Evolutionary conservation across 352 stramenopile species (phyloP).

Genomic region (Aphanomyces astaci): DNA sequence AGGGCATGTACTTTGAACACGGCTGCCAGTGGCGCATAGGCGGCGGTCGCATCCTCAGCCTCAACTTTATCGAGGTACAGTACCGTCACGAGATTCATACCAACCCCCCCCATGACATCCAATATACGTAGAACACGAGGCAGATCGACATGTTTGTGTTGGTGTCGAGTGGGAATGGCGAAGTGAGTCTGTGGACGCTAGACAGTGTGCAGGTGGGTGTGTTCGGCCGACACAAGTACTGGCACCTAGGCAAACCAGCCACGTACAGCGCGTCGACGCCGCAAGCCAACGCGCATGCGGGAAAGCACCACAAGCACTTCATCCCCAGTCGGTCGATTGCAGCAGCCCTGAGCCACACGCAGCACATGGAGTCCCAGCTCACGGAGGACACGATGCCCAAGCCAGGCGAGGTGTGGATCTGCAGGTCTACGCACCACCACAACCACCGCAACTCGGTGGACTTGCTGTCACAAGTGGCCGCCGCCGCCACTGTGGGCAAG

Average conservation of each 20-base stretch:
- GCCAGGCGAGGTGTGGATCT: conserved; percentile 66
- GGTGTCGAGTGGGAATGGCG: conserved; percentile 48
- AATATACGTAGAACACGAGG: conserved; percentile 35
- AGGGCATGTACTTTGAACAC: conserved; percentile 48
- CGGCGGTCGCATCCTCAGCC: conserved; percentile 33
- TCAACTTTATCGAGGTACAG: conserved; percentile 48
- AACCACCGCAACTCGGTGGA: not conserved
- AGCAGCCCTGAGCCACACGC: conserved; percentile 31
- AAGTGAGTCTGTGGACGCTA: conserved; percentile 67
- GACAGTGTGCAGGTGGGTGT: conserved; percentile 55
- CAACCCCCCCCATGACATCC: no score
- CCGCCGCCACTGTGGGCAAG: not conserved
- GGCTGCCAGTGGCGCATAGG: conserved; percentile 46
- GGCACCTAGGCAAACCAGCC: conserved; percentile 47
- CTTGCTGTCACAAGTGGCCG: not conserved
- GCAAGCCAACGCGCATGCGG: not conserved
- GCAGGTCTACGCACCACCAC: conserved; percentile 37
- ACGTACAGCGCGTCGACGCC: conserved; percentile 33
- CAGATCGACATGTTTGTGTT: conserved; percentile 53
- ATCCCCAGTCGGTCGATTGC: conserved; percentile 52
- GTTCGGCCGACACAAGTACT: conserved; percentile 53
- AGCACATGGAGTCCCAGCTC: conserved; percentile 33
- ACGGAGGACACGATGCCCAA: conserved; percentile 73
- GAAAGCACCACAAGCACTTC: conserved; percentile 30
- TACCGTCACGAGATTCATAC: not conserved